Evolutionary conservation across 2,329 filamentous ascomycete species (phyloP), one percentile per base, ranked within the genome.

Genomic region (Exutisphaerella laricina): DNA sequence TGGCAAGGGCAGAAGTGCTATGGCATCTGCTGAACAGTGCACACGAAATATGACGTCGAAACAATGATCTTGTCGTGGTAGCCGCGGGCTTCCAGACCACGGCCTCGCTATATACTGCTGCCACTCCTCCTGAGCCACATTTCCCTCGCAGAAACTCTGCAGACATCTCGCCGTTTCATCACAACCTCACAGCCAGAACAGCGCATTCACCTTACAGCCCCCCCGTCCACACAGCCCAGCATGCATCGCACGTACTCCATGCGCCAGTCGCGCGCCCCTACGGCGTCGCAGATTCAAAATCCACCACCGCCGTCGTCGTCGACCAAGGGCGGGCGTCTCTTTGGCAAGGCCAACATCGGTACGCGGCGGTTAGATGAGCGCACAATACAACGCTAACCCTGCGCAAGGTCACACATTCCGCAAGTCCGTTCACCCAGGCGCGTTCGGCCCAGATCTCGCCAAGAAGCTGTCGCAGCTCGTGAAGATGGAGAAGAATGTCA

Each of bases 401-500:
- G 14, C 21, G 6, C 8, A 59, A 82, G 82, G 82, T 62, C 79
- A 85, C 74, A 78, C 74, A 30, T 79, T 88, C 64, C 79, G 85
- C 58, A 78, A 80, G 62, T 83, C 84, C 62, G 77, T 82, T 31
- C 56, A 59, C 41, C 84, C 85, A 51, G 85, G 85, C 55, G 82
- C 84, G 58, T 88, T 88, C 60, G 80, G 80, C 25, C 80, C 89
- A 45, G 92, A 98, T 61, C 82, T 98, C 46, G 85, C 92, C 46
- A 96, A 95, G 79, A 98, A 98, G 78, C 82, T 98, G 50, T 88
- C 89, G 29, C 87, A 94, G 72, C 79, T 98, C 40, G 92, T 98
- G 52, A 98, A 98, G 80, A 98, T 98, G 92, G 92, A 98, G 74
- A 98, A 98, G 82, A 97, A 98, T 65, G 87, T 96, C 44, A 98